Conservation (phyloP, 805 yeast species). For the Candida silvicultrix region DNA sequence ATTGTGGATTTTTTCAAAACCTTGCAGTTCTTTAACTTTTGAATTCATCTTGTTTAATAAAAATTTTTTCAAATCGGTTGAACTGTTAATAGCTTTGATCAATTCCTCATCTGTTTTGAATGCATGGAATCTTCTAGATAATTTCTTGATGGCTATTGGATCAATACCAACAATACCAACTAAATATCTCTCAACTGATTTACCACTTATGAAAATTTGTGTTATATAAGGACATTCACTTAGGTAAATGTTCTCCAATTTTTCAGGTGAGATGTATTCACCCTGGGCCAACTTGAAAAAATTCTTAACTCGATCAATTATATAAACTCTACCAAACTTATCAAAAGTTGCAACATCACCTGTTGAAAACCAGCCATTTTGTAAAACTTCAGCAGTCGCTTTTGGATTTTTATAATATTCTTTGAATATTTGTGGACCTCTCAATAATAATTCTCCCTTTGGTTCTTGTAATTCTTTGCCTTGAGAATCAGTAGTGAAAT, state of each 20-base stretch:
- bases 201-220: constrained; percentile 53
- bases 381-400: constrained; percentile 39
- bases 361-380: constrained; percentile 49
- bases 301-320: constrained; percentile 51
- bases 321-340: constrained; percentile 37
- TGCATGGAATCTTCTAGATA: constrained; percentile 2
- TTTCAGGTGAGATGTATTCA: constrained; percentile 62
- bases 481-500: constrained; percentile 18
- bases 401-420: constrained; percentile 43
- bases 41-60: background rate
- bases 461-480: constrained; percentile 20
- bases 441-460: constrained; percentile 43
- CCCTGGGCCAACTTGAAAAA: constrained; percentile 50
- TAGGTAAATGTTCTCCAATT: constrained; percentile 50
- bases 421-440: constrained; percentile 50
- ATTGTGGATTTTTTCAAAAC: constrained; percentile 47
- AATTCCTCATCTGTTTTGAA: constrained; percentile 1
- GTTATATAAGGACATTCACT: constrained; percentile 33
- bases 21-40: constrained; percentile 26
- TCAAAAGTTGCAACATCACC: constrained; percentile 51
- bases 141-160: constrained; percentile 21
- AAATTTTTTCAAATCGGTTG: constrained; percentile 8
- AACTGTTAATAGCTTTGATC: constrained; percentile 3
- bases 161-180: constrained; percentile 54
- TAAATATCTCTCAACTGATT: constrained; percentile 40